Conservation (phyloP, 305 asterid genomes). For the Lippia alba region DNA sequence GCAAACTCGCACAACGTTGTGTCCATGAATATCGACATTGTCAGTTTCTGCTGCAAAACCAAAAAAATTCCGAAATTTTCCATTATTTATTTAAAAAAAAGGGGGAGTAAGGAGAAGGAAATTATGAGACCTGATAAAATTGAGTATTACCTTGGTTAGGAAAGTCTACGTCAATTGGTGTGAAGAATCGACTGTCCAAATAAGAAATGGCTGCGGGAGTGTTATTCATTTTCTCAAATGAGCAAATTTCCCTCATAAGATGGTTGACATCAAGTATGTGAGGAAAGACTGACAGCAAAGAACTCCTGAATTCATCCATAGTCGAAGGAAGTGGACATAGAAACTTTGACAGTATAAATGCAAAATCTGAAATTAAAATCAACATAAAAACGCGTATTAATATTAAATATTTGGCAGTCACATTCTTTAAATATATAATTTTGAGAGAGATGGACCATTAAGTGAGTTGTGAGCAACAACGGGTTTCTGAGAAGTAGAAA, state of each 20-base stretch:
- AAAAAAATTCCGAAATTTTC: conserved; percentile 27
- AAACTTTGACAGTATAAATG: conserved; percentile 78
- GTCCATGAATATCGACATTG: conserved; percentile 61
- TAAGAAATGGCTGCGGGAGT: conserved; percentile 61
- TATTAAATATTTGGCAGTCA: conserved; percentile 19
- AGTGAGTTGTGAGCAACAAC: conserved; percentile 86
- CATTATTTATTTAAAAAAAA: too few species aligned
- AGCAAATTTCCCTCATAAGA: conserved; percentile 72
- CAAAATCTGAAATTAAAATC: conserved; percentile 63
- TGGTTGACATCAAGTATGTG: conserved; percentile 68
- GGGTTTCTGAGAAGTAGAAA: conserved; percentile 80
- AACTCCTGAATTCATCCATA: conserved; percentile 65
- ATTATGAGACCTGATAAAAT: conserved; percentile 17
- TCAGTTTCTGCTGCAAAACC: conserved; percentile 50
- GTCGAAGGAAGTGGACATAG: conserved; percentile 77
- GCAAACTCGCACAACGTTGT: conserved; percentile 69
- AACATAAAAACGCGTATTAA: conserved; percentile 25
- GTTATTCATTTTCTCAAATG: conserved; percentile 54
- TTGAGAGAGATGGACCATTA: conserved; percentile 60
- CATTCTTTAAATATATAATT: conserved; percentile 22
- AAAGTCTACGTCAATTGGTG: conserved; percentile 62
- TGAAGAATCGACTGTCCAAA: conserved; percentile 56
- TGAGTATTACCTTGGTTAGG: conserved; percentile 53
- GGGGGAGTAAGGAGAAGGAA: neutral
- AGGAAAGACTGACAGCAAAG: conserved; percentile 63